These are phyloP conservation scores for Diaporthe sp. DNA, from an alignment of 2,329 filamentous ascomycete genomes.

Conservation along the genomic window DNA sequence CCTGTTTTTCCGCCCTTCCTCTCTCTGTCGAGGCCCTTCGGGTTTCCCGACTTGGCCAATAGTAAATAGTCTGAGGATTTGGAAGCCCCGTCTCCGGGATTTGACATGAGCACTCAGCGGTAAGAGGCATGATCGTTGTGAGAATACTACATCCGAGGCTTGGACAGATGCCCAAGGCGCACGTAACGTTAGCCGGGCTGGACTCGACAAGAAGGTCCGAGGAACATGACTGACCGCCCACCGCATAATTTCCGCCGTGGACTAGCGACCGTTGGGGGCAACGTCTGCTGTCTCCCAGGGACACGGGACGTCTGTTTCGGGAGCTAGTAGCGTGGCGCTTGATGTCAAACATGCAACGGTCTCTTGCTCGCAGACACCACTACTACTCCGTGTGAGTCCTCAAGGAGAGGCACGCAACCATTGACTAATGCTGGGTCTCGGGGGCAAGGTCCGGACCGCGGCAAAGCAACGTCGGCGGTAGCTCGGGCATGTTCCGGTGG, in stretches of 20 bases:
- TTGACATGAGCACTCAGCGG: background rate
- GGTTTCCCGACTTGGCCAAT: background rate
- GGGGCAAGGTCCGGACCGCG: conserved; percentile 2
- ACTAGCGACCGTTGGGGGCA: conserved; percentile 16
- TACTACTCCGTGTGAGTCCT: background rate
- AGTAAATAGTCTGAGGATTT: background rate
- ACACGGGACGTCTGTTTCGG: conserved; percentile 13
- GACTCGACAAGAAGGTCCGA: background rate
- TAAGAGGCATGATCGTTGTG: background rate
- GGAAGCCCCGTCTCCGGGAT: no score
- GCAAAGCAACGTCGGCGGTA: conserved; percentile 4
- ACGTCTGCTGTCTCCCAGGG: conserved; percentile 3
- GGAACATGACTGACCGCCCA: background rate
- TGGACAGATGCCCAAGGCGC: conserved; percentile 14
- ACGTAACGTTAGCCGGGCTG: conserved; percentile 1
- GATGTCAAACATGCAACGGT: conserved; percentile 8
- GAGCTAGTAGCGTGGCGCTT: conserved; percentile 13
- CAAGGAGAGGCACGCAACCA: background rate
- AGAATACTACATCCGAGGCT: background rate
- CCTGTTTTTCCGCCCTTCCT: background rate
- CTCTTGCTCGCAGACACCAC: background rate
- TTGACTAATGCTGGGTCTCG: background rate
- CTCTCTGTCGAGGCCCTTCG: background rate
- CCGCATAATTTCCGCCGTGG: background rate
- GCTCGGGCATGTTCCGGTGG: conserved; percentile 25